Evolutionary conservation across 352 stramenopile genomes (phyloP), one percentile per base, ranked within the genome.

Genomic region (Phytopythium chamaehyphon): DNA sequence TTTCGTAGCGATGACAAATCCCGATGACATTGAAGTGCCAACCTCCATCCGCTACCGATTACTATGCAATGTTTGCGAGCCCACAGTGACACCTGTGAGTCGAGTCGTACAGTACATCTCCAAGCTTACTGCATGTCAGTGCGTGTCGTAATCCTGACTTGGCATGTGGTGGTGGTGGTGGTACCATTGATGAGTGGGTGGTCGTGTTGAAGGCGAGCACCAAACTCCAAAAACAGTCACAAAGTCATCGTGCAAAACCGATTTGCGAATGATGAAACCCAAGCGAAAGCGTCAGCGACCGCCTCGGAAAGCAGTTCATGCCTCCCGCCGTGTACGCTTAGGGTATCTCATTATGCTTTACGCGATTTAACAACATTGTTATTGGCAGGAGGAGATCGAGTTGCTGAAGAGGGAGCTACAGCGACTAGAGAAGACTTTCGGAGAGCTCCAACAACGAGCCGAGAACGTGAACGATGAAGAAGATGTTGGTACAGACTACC

Each of bases 341-440:
- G n/a, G n/a, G n/a, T n/a, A n/a, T n/a, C 28, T 33, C 28, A 9
- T 33, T 33, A 10, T 33, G 9, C 5, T 33, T 9, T 33, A 9
- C 28, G 47, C 39, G 15, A 6, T 24, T 24, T 39, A 14, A 50
- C 26, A 3, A 3, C 15, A 19, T 6, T 22, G 11, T 9, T 10
- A 4, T 7, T 19, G 16, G 22, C 35, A 64, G 51, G 60, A 68
- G 48, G 62, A 70, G 54, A 62, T 61, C 8, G 48, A 59, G 6
- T 6, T 43, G 46, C 45, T 70, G 14, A 24, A 46, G n/a, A 39
- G 48, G 16, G 42, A 66, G 40, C 47, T 69, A 22, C 39, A 47
- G 24, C 38, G 35, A 18, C 58, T 69, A 1, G 40, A 66, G 21
- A 44, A 40, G 22, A 44, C 54, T 24, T 35, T 67, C 19, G 35